Conservation (phyloP, 768 basidiomycete species). For the Xerocomellus chrysenteron region DNA sequence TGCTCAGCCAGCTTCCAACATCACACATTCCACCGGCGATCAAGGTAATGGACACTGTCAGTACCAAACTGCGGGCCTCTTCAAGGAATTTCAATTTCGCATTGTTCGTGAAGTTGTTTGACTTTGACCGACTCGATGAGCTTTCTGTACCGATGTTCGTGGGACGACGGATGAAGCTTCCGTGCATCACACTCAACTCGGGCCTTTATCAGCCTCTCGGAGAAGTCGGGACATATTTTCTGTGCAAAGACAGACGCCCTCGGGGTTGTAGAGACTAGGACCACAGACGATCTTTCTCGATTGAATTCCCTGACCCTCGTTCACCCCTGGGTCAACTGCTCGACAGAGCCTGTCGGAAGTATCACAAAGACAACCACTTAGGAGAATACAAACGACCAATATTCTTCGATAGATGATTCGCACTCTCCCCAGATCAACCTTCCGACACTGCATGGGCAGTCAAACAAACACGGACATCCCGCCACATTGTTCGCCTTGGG, state of each 20-base stretch:
- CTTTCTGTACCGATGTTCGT: neutral
- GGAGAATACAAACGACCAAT: neutral
- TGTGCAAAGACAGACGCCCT: neutral
- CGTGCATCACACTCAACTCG: constrained; percentile 6
- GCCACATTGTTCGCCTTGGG: too few species aligned
- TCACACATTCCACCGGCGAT: neutral
- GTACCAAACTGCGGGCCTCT: neutral
- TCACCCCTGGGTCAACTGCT: neutral
- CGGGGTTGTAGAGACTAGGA: constrained; percentile 1
- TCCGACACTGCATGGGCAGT: too few species aligned
- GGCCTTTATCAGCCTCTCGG: neutral
- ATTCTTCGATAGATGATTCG: too few species aligned
- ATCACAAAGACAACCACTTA: neutral
- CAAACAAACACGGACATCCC: too few species aligned
- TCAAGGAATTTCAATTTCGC: neutral
- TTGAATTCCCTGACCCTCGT: too few species aligned
- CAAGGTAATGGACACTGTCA: neutral
- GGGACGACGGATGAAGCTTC: constrained; percentile 2
- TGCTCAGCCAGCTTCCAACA: neutral
- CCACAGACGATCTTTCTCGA: neutral
- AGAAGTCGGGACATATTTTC: neutral
- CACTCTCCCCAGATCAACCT: too few species aligned
- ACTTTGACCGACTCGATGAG: neutral
- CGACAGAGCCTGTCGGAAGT: neutral
- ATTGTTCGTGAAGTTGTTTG: neutral